Evolutionary conservation across 345 rosid species (phyloP).

Genomic region (Eucalyptus curtisii): DNA sequence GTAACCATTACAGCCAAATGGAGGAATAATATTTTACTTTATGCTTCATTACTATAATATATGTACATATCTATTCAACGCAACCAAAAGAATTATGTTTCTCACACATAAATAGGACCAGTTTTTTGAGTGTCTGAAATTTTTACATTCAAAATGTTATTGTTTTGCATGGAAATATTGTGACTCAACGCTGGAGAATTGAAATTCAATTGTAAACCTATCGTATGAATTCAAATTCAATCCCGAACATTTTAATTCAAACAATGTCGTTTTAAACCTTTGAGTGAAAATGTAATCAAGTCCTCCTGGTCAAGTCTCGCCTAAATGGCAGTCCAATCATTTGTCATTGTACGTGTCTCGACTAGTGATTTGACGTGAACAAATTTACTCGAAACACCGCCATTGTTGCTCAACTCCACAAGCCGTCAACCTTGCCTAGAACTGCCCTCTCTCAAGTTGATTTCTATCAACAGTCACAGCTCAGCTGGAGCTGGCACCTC

Average conservation of each 20-base stretch:
- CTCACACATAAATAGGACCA: not conserved
- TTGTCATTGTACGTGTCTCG: fast-evolving
- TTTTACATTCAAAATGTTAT: too few relatives aligned
- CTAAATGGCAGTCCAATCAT: too few relatives aligned
- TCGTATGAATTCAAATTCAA: too few relatives aligned
- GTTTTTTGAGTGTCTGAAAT: not conserved
- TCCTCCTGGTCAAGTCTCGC: fast-evolving
- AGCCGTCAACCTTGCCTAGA: not conserved
- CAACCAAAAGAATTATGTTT: not conserved
- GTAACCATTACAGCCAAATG: not conserved
- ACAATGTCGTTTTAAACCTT: not conserved
- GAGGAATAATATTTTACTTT: not conserved
- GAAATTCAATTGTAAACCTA: not conserved
- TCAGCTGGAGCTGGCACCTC: too few relatives aligned
- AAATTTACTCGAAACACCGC: fast-evolving
- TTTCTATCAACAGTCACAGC: too few relatives aligned
- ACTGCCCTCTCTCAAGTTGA: too few relatives aligned
- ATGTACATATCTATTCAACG: not conserved
- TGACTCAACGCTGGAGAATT: too few relatives aligned
- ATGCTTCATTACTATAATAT: not conserved
- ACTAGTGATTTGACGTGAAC: fast-evolving
- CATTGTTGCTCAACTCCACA: not conserved
- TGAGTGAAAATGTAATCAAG: not conserved
- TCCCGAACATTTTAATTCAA: too few relatives aligned
- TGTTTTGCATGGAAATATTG: not conserved